Evolutionary conservation across 257 asterid genomes (phyloP).

Genomic region (Striga asiatica): DNA sequence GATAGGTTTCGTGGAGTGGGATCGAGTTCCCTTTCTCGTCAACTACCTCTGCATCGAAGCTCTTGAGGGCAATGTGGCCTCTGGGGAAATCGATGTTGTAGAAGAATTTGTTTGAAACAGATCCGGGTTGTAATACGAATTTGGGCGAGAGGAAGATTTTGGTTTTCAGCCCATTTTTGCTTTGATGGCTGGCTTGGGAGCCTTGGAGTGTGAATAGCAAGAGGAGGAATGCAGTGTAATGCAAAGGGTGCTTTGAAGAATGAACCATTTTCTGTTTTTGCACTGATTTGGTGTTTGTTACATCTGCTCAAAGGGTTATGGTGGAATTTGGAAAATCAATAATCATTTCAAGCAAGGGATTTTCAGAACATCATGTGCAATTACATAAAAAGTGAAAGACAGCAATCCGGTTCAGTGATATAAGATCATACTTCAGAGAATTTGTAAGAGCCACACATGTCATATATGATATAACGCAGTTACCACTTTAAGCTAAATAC

Average conservation of each 20-base stretch:
- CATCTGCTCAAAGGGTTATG: constrained; percentile 6
- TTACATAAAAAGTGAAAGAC: background rate
- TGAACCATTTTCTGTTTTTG: constrained; percentile 15
- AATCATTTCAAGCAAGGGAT: no score
- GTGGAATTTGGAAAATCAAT: no score
- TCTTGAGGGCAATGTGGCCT: constrained; percentile 67
- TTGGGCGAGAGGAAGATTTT: constrained; percentile 47
- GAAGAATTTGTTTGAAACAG: constrained; percentile 40
- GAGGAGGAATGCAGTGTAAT: constrained; percentile 18
- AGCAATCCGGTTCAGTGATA: background rate
- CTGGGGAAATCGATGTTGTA: constrained; percentile 44
- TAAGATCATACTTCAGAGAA: background rate
- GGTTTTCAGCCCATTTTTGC: constrained; percentile 30
- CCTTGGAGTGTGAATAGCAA: constrained; percentile 1
- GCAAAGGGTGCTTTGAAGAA: constrained; percentile 10
- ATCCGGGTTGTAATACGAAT: constrained; percentile 51
- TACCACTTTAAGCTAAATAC: background rate
- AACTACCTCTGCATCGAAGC: constrained; percentile 49
- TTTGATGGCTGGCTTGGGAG: constrained; percentile 19
- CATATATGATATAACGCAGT: background rate
- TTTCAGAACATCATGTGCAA: no score
- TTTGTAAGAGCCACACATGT: background rate
- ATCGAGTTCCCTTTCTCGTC: constrained; percentile 51
- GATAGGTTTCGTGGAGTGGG: constrained; percentile 66
- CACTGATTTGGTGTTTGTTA: background rate